A percentile compares a stretch with the other conserved stretches of the same genome.
Conservation (phyloP, 2,329 filamentous ascomycete species). For the Apiospora saccharicola region DNA sequence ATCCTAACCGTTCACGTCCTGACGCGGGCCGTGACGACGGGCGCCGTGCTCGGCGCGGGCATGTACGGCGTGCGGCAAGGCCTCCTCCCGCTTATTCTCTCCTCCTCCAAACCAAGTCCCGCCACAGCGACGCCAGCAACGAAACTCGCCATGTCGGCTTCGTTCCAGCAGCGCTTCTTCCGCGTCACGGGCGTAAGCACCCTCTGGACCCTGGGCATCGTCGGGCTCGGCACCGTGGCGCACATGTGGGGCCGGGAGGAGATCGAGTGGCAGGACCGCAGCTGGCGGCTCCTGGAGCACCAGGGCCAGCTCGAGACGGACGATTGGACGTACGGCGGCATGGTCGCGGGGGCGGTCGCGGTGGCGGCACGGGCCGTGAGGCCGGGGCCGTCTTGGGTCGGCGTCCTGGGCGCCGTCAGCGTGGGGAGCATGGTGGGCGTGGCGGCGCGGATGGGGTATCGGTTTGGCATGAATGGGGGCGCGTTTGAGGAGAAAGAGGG, state of each 20-base stretch:
- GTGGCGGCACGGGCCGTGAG: conserved; percentile 41
- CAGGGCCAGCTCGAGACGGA: conserved; percentile 63
- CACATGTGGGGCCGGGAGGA: conserved; percentile 63
- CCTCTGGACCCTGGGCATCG: conserved; percentile 52
- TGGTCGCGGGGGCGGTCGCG: conserved; percentile 42
- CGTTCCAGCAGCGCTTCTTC: conserved; percentile 46
- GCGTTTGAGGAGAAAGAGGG: conserved; percentile 40
- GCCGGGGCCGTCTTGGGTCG: conserved; percentile 47
- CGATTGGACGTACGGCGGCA: conserved; percentile 59
- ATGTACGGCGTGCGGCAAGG: conserved; percentile 43
- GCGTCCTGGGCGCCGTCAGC: conserved; percentile 52
- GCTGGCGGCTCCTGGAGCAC: conserved; percentile 68
- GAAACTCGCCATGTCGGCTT: neutral
- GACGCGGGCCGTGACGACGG: conserved; percentile 61
- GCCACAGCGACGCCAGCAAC: conserved; percentile 32
- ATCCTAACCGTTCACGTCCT: conserved; percentile 68
- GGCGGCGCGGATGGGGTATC: conserved; percentile 56
- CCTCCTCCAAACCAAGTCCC: conserved; percentile 37
- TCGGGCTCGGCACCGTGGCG: conserved; percentile 51
- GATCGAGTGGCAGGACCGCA: conserved; percentile 71
- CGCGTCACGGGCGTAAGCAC: conserved; percentile 54
- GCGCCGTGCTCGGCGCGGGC: conserved; percentile 56
- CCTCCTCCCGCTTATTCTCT: conserved; percentile 23
- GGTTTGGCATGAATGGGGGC: conserved; percentile 56
- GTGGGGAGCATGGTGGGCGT: conserved; percentile 58